phyloP scores from a whole-genome alignment of 1,139 yeast species.

The Sugiyamaella japonica region DNA sequence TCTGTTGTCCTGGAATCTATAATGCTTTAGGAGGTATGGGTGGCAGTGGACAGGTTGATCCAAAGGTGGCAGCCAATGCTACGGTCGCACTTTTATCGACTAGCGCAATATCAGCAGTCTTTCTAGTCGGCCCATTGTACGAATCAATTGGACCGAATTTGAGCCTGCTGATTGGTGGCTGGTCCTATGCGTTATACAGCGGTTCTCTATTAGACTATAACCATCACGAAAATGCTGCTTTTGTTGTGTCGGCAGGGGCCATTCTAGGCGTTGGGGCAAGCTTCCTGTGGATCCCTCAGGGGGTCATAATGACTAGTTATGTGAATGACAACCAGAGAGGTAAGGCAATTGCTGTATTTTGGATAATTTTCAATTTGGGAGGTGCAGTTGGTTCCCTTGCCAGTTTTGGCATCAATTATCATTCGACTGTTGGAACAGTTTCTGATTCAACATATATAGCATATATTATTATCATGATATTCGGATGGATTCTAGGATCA shows the following conservation, averaged over 20 bases:
- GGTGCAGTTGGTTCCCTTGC: slow-evolving; percentile 46
- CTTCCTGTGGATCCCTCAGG: slow-evolving; percentile 60
- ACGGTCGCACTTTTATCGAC: slow-evolving; percentile 51
- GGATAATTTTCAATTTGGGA: slow-evolving; percentile 65
- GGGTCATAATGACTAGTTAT: slow-evolving; percentile 56
- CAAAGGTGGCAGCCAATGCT: slow-evolving; percentile 44
- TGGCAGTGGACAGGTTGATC: slow-evolving; percentile 49
- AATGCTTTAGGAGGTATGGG: slow-evolving; percentile 58
- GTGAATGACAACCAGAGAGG: slow-evolving; percentile 58
- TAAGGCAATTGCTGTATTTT: slow-evolving; percentile 54
- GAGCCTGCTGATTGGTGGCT: slow-evolving; percentile 54
- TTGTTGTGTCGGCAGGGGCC: slow-evolving; percentile 62
- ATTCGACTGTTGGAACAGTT: slow-evolving; percentile 27
- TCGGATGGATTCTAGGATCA: slow-evolving; percentile 29
- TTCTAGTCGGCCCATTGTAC: slow-evolving; percentile 60
- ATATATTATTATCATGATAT: slow-evolving; percentile 29
- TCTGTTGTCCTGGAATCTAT: slow-evolving; percentile 50
- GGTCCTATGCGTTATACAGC: slow-evolving; percentile 58
- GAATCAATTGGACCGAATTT: slow-evolving; percentile 53
- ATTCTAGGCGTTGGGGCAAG: slow-evolving; percentile 59
- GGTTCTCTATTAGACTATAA: slow-evolving; percentile 54
- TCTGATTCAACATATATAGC: slow-evolving; percentile 31
- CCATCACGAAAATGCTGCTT: slow-evolving; percentile 52
- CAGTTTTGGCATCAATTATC: slow-evolving; percentile 30
- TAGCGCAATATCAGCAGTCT: slow-evolving; percentile 51